These are phyloP conservation scores for Suillus weaverae DNA, from an alignment of 768 basidiomycete species.

Conservation along the genomic window DNA sequence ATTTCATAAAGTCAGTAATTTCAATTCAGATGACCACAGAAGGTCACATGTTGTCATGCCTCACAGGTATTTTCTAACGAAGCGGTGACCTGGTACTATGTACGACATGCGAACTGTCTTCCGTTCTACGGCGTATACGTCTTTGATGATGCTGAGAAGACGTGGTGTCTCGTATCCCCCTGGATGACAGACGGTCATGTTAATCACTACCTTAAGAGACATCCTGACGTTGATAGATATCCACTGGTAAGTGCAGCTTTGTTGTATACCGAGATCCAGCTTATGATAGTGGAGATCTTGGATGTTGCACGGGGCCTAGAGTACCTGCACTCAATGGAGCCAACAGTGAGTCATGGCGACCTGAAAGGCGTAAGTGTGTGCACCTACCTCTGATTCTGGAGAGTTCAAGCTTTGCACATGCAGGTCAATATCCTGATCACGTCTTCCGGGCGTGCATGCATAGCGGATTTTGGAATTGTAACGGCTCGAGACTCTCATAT, in stretches of 20 bases:
- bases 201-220: constrained; percentile 26
- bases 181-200: constrained; percentile 40
- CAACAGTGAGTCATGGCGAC: constrained; percentile 35
- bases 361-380: constrained; percentile 29
- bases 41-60: not conserved
- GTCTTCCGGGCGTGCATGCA: constrained; percentile 39
- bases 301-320: constrained; percentile 44
- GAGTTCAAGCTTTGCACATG: constrained; percentile 11
- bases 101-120: constrained; percentile 36
- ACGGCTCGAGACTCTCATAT: constrained; percentile 19
- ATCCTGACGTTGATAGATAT: constrained; percentile 25
- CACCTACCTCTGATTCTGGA: not conserved
- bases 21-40: not conserved
- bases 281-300: constrained; percentile 33
- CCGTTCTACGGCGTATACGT: constrained; percentile 35
- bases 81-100: constrained; percentile 34
- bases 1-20: constrained; percentile 20
- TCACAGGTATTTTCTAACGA: constrained; percentile 30
- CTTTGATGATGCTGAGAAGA: constrained; percentile 5
- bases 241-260: constrained; percentile 30
- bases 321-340: constrained; percentile 42
- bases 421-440: constrained; percentile 52
- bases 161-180: constrained; percentile 36
- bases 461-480: constrained; percentile 50
- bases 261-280: not conserved